phyloP scores from a whole-genome alignment of 768 basidiomycete species.

The Tylopilus felleus region DNA sequence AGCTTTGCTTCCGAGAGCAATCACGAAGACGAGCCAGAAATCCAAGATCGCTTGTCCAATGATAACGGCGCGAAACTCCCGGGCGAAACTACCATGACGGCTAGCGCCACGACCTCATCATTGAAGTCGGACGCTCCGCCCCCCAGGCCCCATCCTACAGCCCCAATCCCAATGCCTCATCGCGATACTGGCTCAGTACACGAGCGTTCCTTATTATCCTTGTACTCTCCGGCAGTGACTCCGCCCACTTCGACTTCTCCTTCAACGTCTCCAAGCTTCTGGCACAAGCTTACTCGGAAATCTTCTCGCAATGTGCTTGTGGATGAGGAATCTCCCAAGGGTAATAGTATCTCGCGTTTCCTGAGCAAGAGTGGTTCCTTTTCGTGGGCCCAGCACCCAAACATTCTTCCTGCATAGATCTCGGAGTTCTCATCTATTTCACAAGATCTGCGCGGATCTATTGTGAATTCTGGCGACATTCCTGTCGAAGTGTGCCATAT shows the following conservation, averaged over 20 bases:
- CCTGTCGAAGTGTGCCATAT: too few relatives aligned
- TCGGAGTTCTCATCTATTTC: not conserved
- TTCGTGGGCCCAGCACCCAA: constrained; percentile 3
- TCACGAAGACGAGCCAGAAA: constrained; percentile 6
- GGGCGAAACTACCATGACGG: not conserved
- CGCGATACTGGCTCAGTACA: not conserved
- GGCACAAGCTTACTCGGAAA: constrained; percentile 22
- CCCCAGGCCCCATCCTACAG: not conserved
- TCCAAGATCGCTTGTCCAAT: not conserved
- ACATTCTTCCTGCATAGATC: not conserved
- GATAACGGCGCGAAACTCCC: constrained; percentile 1
- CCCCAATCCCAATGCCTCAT: constrained; percentile 7
- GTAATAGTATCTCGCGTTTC: constrained; percentile 22
- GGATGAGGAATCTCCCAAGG: constrained; percentile 13
- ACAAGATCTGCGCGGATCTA: not conserved
- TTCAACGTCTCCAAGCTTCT: constrained; percentile 17
- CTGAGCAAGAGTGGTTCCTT: constrained; percentile 12
- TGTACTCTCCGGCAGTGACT: not conserved
- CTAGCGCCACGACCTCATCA: not conserved
- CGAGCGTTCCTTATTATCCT: constrained; percentile 1
- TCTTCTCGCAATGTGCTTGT: constrained; percentile 13
- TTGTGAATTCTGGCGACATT: not conserved
- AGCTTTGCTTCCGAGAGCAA: constrained; percentile 5
- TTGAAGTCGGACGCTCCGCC: not conserved
- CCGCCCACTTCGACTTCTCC: constrained; percentile 4